These are phyloP conservation scores for Yueomyces sinensis DNA, from an alignment of 805 yeast genomes.

Conservation along the genomic window DNA sequence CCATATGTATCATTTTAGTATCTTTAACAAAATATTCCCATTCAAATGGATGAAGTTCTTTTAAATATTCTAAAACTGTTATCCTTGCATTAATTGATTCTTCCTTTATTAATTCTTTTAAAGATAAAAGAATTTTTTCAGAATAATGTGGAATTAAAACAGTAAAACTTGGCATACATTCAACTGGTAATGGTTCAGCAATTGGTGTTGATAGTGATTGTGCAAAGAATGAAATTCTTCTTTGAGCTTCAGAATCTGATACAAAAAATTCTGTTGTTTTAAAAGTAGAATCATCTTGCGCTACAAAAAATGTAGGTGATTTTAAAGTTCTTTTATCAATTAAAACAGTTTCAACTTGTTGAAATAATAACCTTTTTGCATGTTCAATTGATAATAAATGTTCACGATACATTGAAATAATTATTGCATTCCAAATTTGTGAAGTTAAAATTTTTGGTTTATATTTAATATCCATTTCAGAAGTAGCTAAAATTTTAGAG, in stretches of 20 bases:
- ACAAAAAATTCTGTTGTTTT: constrained; percentile 41
- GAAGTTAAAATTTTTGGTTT: constrained; percentile 46
- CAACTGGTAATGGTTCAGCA: constrained; percentile 54
- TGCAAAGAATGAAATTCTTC: constrained; percentile 80
- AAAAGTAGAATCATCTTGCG: constrained; percentile 66
- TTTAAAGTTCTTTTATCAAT: constrained; percentile 32
- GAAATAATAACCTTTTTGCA: constrained; percentile 52
- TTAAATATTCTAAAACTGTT: constrained; percentile 70
- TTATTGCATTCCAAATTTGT: constrained; percentile 74
- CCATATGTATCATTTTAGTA: constrained; percentile 50
- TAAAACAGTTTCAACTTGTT: constrained; percentile 27
- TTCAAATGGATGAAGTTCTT: constrained; percentile 55
- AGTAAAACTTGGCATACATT: constrained; percentile 67
- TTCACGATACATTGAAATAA: constrained; percentile 71
- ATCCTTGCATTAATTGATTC: constrained; percentile 43
- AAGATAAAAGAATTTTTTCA: constrained; percentile 64
- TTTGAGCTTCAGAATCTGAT: constrained; percentile 59
- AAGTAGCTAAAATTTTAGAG: constrained; percentile 49
- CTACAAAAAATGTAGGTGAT: constrained; percentile 68
- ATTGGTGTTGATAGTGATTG: constrained; percentile 81
- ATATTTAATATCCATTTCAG: constrained; percentile 33
- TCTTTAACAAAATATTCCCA: constrained; percentile 76
- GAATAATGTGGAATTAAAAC: constrained; percentile 80
- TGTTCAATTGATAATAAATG: constrained; percentile 65
- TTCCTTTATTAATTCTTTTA: constrained; percentile 69